phyloP scores from a whole-genome alignment of 306 rosid species.

The Cicer arietinum region DNA sequence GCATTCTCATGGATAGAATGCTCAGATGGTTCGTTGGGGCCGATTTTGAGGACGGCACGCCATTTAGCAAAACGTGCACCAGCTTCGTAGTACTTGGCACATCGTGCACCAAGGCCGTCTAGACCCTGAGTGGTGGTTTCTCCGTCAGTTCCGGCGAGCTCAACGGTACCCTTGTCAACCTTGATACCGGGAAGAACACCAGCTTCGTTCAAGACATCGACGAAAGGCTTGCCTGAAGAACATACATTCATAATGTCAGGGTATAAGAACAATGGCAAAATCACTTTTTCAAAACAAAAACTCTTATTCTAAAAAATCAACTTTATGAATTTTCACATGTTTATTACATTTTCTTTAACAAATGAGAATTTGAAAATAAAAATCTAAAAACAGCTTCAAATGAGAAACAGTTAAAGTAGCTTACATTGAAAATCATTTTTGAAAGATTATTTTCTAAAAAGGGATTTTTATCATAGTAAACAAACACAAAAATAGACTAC shows the following conservation, averaged over 20 bases:
- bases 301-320: no score
- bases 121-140: slow-evolving; percentile 59
- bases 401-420: no score
- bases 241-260: slow-evolving; percentile 24
- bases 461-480: no score
- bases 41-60: slow-evolving; percentile 52
- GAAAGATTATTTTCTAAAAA: no score
- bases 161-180: slow-evolving; percentile 57
- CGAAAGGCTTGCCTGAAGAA: slow-evolving; percentile 49
- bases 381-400: no score
- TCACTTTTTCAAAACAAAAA: background rate
- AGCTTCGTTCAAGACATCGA: slow-evolving; percentile 49
- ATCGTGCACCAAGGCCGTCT: slow-evolving; percentile 49
- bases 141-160: slow-evolving; percentile 48
- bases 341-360: no score
- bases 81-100: slow-evolving; percentile 50
- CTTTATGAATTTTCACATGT: no score
- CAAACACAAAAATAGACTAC: no score
- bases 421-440: no score
- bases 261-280: background rate
- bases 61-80: slow-evolving; percentile 55
- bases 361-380: no score
- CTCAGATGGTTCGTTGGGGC: slow-evolving; percentile 54
- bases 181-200: slow-evolving; percentile 57
- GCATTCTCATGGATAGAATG: slow-evolving; percentile 47